A percentile compares a stretch with the other conserved stretches of the same genome.
phyloP scores from a whole-genome alignment of 441 rosid species.

The Euphorbia schlechtendalii region DNA sequence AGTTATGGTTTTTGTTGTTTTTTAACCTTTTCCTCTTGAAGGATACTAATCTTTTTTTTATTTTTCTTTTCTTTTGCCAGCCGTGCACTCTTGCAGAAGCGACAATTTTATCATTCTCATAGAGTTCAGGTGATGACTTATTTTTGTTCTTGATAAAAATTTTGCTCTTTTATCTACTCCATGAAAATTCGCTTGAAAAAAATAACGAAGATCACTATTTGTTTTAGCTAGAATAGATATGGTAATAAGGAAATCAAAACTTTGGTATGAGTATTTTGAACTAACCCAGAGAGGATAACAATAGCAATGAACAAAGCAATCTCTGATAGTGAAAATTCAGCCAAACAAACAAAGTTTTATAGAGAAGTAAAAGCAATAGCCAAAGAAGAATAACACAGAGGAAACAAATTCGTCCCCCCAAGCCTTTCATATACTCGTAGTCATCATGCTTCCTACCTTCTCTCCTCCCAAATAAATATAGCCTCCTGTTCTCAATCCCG shows the following conservation, averaged over 20 bases:
- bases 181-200: not conserved
- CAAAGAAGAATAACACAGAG: not conserved
- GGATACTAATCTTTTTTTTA: conserved; percentile 10
- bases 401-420: not conserved
- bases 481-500: not conserved
- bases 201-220: not conserved
- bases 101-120: conserved; percentile 27
- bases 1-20: not conserved
- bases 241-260: not conserved
- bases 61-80: conserved; percentile 8
- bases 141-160: not conserved
- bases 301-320: not conserved
- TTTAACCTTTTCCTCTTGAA: not conserved
- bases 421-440: not conserved
- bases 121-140: conserved; percentile 24
- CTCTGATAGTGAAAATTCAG: not conserved
- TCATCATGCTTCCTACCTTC: no score
- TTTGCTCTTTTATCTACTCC: conserved; percentile 8
- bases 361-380: not conserved
- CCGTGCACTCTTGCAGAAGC: conserved; percentile 19
- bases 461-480: no score
- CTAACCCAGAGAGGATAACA: not conserved
- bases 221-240: not conserved
- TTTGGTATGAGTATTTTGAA: not conserved
- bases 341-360: not conserved